Evolutionary conservation across 176 grass and related monocot genomes (phyloP).

Genomic region (Musa schizocarpa): DNA sequence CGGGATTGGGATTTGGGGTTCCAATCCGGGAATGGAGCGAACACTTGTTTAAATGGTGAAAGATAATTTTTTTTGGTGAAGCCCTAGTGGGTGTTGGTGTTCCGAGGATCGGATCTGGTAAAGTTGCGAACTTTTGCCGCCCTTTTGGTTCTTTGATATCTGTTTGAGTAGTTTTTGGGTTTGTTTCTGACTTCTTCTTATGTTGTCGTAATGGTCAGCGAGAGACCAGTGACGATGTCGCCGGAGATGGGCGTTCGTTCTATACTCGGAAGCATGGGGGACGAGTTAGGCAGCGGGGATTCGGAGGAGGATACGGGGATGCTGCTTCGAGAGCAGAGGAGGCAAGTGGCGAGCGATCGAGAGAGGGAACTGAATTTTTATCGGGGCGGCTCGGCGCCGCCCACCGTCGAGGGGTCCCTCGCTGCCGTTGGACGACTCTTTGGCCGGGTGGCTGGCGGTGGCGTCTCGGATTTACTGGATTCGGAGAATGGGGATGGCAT

Average conservation of each 20-base stretch:
- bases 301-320: slow-evolving; percentile 34
- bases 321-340: slow-evolving; percentile 37
- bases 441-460: slow-evolving; percentile 11
- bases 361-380: slow-evolving; percentile 59
- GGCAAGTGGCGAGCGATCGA: slow-evolving; percentile 40
- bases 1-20: background rate
- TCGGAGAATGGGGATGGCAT: slow-evolving; percentile 32
- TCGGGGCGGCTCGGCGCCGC: slow-evolving; percentile 78
- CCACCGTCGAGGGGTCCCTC: slow-evolving; percentile 83
- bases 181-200: background rate
- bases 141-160: background rate
- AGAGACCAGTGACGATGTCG: background rate
- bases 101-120: background rate
- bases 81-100: background rate
- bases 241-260: slow-evolving; percentile 4
- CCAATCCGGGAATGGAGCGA: background rate
- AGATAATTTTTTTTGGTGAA: background rate
- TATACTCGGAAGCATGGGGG: background rate
- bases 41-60: background rate
- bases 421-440: slow-evolving; percentile 49
- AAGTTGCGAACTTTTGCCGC: background rate
- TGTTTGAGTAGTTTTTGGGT: background rate
- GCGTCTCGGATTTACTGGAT: slow-evolving; percentile 35
- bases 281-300: background rate
- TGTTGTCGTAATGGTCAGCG: background rate